Evolutionary conservation across 805 yeast genomes (phyloP), one percentile per base, ranked within the genome.

Genomic region (Wickerhamiella sergipiensis): DNA sequence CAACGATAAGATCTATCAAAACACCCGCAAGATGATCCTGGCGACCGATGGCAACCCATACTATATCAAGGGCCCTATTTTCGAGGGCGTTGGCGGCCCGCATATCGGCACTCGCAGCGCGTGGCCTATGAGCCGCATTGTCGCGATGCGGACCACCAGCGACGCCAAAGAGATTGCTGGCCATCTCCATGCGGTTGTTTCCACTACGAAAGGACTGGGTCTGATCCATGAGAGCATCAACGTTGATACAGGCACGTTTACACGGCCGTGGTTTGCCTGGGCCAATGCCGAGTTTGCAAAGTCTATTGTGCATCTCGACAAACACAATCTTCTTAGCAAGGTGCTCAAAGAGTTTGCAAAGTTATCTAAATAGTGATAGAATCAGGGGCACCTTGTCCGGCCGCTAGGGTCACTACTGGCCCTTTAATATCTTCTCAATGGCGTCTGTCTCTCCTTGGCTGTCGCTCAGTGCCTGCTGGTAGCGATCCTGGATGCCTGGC

Each of bases 191-290:
- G 55, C 73, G 49, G 64, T 87, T 6, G 73, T 80, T 71, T 66
- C 67, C 4, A 76, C 79, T 12, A 87, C 95, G 0, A 85, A 74
- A 1, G 82, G 80, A 0, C 68, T 86, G 19, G 96, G 96, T 0
- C 70, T 87, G 51, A 80, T 87, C 78, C 95, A 87, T 63, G 96
- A 87, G 68, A 75, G 83, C 52, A 78, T 87, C 3, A 68, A 83
- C 52, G 94, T 86, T 9, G 73, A 80, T 57, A 67, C 73, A 6
- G 48, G 52, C n/a, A 69, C 69, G 1, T 88, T 66, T 62, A 84
- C 95, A 0, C 70, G 96, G 53, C 77, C 92, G 2, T 87, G 96
- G 96, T 88, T 88, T 69, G 83, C 95, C 5, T 87, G 96, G 96
- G 84, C 94, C 58, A 87, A 87, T 62, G 80, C 94, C 1, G 95